Percentiles rank a stretch among this genome's conserved stretches.
These are phyloP conservation scores for Penicillium alfredii DNA, from an alignment of 495 filamentous ascomycete species.

Conservation along the genomic window DNA sequence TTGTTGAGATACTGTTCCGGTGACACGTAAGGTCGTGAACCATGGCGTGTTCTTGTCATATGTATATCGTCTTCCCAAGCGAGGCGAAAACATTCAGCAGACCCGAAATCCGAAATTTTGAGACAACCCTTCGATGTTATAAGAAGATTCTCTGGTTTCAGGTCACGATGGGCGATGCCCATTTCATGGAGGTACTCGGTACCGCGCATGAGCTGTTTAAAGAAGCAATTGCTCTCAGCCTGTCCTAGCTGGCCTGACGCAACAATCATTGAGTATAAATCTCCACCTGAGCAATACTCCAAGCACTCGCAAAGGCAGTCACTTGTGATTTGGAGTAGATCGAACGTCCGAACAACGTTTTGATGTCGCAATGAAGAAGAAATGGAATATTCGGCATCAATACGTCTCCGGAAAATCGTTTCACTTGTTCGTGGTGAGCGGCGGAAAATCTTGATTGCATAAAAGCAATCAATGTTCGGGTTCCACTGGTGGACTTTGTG, in stretches of 20 bases:
- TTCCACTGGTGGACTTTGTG: constrained; percentile 1
- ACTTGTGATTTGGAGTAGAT: constrained; percentile 1
- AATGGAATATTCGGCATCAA: background rate
- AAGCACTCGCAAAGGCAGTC: background rate
- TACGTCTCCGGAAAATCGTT: background rate
- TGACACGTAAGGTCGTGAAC: constrained; percentile 80
- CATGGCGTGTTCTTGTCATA: constrained; percentile 82
- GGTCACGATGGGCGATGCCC: constrained; percentile 74
- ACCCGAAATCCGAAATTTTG: constrained; percentile 79
- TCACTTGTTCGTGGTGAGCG: background rate
- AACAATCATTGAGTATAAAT: background rate
- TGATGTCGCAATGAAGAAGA: constrained; percentile 4
- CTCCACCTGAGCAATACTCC: background rate
- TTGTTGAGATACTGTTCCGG: constrained; percentile 82
- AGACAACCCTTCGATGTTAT: constrained; percentile 61
- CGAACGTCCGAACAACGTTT: constrained; percentile 6
- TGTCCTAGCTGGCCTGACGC: background rate
- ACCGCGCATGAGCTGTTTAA: constrained; percentile 72
- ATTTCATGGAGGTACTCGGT: constrained; percentile 63
- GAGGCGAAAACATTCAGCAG: constrained; percentile 53
- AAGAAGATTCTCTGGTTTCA: constrained; percentile 75
- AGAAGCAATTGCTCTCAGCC: constrained; percentile 47
- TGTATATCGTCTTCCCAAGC: constrained; percentile 85
- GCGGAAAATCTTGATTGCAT: background rate
- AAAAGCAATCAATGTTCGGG: background rate